Evolutionary conservation across 176 grass and related monocot genomes (phyloP), one percentile per base, ranked within the genome.

Genomic region (Zoysia japonica): DNA sequence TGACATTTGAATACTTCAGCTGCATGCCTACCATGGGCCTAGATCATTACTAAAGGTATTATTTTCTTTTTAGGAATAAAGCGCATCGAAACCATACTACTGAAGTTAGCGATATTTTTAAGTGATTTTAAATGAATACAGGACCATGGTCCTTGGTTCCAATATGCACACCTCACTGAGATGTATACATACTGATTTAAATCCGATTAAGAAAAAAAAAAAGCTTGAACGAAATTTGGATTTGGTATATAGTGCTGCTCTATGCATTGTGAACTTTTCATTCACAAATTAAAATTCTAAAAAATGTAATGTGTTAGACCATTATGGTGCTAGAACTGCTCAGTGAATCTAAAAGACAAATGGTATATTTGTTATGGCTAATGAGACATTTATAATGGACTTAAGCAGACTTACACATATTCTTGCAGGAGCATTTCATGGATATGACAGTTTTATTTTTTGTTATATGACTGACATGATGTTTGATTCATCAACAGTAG

Each of bases 41-140:
- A 80, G 10, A 67, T 20, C 48, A 49, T 79, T 5, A 38, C 67
- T 72, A 40, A 77, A 51, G 40, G 11, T 57, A 35, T 59, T 56
- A 75, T 48, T 65, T 71, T 55, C 2, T 54, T 80, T 59, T 57
- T 2, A 60, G 15, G 38, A 83, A 78, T 41, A 35, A 17, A 43
- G 50, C 11, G 52, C 4, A 72, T 48, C 5, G 10, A 45, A 61
- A 79, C 74, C 20, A 83, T 16, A 54, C 6, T 8, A 50, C n/a
- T 53, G 57, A 78, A 61, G 11, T 52, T 12, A 35, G 3, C 11
- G 55, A 14, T 35, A 42, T 45, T 75, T 43, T 8, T 2, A 35
- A 61, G 5, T 82, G 49, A 49, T 75, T 54, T 52, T 70, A 70
- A n/a, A 75, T 47, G 52, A 19, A 52, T 36, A 75, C 69, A 84